Conservation (phyloP, 2,329 filamentous ascomycete genomes). For the Fusarium longipes region DNA sequence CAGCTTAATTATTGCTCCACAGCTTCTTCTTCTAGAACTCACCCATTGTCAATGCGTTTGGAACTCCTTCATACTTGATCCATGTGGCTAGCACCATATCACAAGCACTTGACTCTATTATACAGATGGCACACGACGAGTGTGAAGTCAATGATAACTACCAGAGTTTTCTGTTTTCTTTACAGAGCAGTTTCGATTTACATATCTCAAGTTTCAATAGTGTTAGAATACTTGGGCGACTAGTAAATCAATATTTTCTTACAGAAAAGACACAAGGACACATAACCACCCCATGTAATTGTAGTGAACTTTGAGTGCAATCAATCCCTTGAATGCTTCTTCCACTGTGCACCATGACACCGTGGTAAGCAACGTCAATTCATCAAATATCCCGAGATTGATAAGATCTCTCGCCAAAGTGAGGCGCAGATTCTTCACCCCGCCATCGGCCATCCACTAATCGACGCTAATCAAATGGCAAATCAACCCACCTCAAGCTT, state of each 20-base stretch:
- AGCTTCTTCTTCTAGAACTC: conserved; percentile 38
- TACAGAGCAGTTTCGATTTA: background rate
- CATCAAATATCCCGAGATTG: conserved; percentile 34
- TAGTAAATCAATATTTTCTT: background rate
- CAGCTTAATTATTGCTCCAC: conserved; percentile 30
- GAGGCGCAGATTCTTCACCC: conserved; percentile 27
- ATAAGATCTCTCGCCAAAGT: conserved; percentile 30
- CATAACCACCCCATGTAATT: background rate
- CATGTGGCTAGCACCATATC: conserved; percentile 5
- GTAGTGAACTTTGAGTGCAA: background rate
- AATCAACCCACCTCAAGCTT: conserved; percentile 23
- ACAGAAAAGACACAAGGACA: background rate
- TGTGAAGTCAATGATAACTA: background rate
- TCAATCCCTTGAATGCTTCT: background rate
- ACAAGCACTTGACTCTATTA: background rate
- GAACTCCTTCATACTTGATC: conserved; percentile 4
- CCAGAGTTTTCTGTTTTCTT: background rate
- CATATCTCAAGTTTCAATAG: too few species aligned
- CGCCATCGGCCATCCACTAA: conserved; percentile 41
- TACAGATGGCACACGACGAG: background rate
- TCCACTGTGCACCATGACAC: background rate
- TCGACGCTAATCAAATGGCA: conserved; percentile 33
- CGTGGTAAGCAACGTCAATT: conserved; percentile 7
- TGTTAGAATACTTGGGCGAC: background rate
- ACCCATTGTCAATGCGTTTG: conserved; percentile 28